Percentiles rank a stretch among this genome's conserved stretches.
phyloP scores from a whole-genome alignment of 768 basidiomycete genomes.

The Suillus decipiens region DNA sequence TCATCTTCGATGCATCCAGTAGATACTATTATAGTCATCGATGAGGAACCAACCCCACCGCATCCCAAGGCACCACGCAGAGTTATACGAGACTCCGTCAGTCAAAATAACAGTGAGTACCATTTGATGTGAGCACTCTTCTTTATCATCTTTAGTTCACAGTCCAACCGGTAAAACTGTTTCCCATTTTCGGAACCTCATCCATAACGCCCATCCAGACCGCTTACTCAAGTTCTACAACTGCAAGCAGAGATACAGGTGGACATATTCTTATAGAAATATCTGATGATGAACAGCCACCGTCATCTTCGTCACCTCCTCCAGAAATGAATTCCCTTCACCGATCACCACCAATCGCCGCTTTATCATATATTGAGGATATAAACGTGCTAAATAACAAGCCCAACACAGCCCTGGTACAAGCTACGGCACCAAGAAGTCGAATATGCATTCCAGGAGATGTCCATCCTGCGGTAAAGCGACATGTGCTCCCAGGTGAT shows the following conservation, averaged over 20 bases:
- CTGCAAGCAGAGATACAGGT: neutral
- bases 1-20: neutral
- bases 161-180: constrained; percentile 23
- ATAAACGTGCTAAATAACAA: neutral
- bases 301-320: constrained; percentile 12
- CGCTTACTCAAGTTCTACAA: neutral
- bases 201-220: neutral
- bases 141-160: neutral
- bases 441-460: constrained; percentile 1
- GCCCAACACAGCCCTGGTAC: neutral
- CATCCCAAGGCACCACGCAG: neutral
- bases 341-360: neutral
- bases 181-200: constrained; percentile 27
- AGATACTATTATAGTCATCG: constrained; percentile 8
- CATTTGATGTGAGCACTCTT: neutral
- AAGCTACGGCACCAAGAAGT: neutral
- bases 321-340: neutral
- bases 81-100: neutral
- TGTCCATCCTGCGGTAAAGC: neutral
- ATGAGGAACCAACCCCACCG: constrained; percentile 8
- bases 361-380: neutral
- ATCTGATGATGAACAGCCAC: constrained; percentile 18
- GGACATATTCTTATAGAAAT: constrained; percentile 8
- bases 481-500: neutral
- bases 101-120: neutral